Percentiles rank a stretch among this genome's conserved stretches.
These are phyloP conservation scores for Tylopilus sp. DNA, from an alignment of 768 basidiomycete species.

Conservation along the genomic window DNA sequence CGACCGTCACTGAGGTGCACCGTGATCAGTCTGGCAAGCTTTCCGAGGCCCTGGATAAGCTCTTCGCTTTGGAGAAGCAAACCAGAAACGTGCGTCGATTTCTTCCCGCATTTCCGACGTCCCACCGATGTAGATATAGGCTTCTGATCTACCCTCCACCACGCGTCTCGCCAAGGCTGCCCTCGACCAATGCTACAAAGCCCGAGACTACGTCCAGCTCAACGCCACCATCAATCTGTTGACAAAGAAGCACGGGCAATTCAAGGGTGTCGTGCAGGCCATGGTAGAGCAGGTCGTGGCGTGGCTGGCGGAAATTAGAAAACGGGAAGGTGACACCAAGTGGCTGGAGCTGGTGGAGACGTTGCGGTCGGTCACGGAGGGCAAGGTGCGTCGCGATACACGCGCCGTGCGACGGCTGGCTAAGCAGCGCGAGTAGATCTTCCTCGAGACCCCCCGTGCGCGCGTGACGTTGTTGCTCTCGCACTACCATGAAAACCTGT, in stretches of 20 bases:
- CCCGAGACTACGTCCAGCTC: conserved; percentile 63
- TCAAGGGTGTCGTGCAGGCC: conserved; percentile 86
- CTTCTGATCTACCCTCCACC: conserved; percentile 91
- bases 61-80: conserved; percentile 89
- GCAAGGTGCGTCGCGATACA: conserved; percentile 62
- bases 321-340: conserved; percentile 60
- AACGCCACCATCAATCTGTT: conserved; percentile 66
- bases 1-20: conserved; percentile 7
- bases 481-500: conserved; percentile 75
- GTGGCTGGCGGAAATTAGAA: conserved; percentile 77
- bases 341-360: conserved; percentile 92
- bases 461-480: conserved; percentile 88
- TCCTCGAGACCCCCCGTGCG: conserved; percentile 93
- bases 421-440: conserved; percentile 57
- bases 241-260: conserved; percentile 96
- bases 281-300: conserved; percentile 84
- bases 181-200: conserved; percentile 67
- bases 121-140: conserved; percentile 47
- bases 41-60: conserved; percentile 85
- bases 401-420: not conserved
- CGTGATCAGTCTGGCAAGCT: conserved; percentile 67
- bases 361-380: conserved; percentile 88
- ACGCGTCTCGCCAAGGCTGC: conserved; percentile 77
- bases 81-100: conserved; percentile 78
- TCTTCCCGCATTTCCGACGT: not conserved